Base-by-base conservation (phyloP, 176 grass and related monocot species). In the Rhynchospora breviuscula region DNA sequence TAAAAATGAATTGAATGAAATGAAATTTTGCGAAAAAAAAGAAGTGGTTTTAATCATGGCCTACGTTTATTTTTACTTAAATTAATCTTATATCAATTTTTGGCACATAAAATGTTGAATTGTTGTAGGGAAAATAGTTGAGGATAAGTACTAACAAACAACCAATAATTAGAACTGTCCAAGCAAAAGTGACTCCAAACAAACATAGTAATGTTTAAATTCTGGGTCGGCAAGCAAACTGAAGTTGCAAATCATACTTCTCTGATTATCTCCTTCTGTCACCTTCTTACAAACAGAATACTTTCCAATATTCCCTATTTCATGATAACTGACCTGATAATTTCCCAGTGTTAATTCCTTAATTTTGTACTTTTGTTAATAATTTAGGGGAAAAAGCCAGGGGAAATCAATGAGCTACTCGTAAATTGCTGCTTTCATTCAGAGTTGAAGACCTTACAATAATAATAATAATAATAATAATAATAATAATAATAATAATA, bases 161-260 rank as follows among this genome's bases (percentile, higher is more conserved):
- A 29, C 5, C 0, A 26, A 76, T 25, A 53, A 78, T 78, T 78
- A 7, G 10, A 26, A 53, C 33, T 51, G 56, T 78, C 14, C 49
- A 7, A 78, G 9, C 5, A 76, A 57, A 56, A 78, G 5, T 57
- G 6, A 78, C 7, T 10, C 2, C 51, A 78, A 75, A 54, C 73
- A 33, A 78, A 33, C 73, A 17, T 23, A 78, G 25, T 78, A 31
- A 57, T 78, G 51, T 76, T 71, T 17, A 57, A 56, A 78, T 57
- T 78, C 51, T 33, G 48, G 22, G 73, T 57, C 73, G 73, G 73
- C 73, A 78, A 78, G 73, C 49, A 78, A 76, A 78, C 73, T 33
- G 47, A 56, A 77, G 73, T 2, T 54, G 48, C 48, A 77, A 54
- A 56, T 77, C 46, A 53, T 26, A 53, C 47, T 75, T 75, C 71